These are phyloP conservation scores for Quercus ilex DNA, from an alignment of 306 rosid genomes.

Conservation along the genomic window DNA sequence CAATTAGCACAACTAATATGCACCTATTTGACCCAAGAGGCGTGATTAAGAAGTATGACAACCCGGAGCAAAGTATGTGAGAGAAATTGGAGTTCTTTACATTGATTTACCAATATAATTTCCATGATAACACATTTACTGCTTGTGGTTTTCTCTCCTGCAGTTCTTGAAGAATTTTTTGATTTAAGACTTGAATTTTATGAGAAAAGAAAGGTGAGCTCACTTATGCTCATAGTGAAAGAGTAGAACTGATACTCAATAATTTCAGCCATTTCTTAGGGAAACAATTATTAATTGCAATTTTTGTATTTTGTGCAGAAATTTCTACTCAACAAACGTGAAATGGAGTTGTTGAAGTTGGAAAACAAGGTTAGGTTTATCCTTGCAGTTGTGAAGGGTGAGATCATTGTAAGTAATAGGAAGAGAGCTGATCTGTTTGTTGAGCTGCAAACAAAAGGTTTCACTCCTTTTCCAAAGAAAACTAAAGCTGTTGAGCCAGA, in stretches of 20 bases:
- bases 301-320: conserved; percentile 45
- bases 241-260: neutral
- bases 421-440: conserved; percentile 65
- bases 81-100: neutral
- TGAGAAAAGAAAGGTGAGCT: conserved; percentile 75
- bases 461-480: conserved; percentile 85
- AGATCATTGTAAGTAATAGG: conserved; percentile 76
- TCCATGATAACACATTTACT: neutral
- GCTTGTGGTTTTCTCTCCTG: conserved; percentile 13
- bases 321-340: conserved; percentile 53
- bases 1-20: conserved; percentile 80
- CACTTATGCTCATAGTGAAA: neutral
- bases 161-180: conserved; percentile 88
- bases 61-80: conserved; percentile 72
- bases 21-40: conserved; percentile 84
- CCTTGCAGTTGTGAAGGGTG: conserved; percentile 80
- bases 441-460: conserved; percentile 83
- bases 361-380: conserved; percentile 86
- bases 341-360: conserved; percentile 59
- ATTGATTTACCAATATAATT: neutral
- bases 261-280: neutral
- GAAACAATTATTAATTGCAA: conserved; percentile 2
- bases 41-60: conserved; percentile 76
- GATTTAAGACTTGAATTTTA: conserved; percentile 69
- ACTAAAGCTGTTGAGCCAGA: conserved; percentile 72